Evolutionary conservation across 2,329 filamentous ascomycete species (phyloP).

Genomic region (Colletotrichum lentis): DNA sequence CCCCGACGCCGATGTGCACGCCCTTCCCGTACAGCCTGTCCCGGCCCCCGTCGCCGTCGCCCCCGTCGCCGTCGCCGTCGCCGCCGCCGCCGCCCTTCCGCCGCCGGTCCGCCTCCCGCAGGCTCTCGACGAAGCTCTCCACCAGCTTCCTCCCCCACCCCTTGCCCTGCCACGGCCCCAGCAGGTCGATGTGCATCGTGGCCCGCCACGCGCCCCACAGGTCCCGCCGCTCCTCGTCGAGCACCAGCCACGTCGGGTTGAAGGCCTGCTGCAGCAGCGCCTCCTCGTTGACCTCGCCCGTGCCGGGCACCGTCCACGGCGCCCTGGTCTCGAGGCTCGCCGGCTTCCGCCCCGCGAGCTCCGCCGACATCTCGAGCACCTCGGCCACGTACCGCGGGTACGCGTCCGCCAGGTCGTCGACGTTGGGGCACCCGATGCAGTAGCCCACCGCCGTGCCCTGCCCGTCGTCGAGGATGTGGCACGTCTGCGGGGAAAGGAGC

Average conservation of each 20-base stretch:
- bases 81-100: background rate
- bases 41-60: background rate
- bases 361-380: slow-evolving; percentile 46
- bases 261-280: slow-evolving; percentile 54
- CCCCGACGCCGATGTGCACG: slow-evolving; percentile 55
- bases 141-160: slow-evolving; percentile 57
- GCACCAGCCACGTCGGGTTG: slow-evolving; percentile 51
- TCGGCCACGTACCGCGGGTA: slow-evolving; percentile 52
- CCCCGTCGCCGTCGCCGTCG: too few relatives aligned
- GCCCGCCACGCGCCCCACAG: slow-evolving; percentile 49
- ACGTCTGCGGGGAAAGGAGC: slow-evolving; percentile 54
- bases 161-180: slow-evolving; percentile 51
- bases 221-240: slow-evolving; percentile 47
- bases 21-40: slow-evolving; percentile 47
- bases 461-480: slow-evolving; percentile 60
- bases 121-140: slow-evolving; percentile 52
- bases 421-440: slow-evolving; percentile 57
- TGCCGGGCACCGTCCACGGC: slow-evolving; percentile 44
- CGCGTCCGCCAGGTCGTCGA: slow-evolving; percentile 48
- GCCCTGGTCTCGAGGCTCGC: slow-evolving; percentile 44
- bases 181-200: slow-evolving; percentile 61
- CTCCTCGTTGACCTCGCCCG: slow-evolving; percentile 44
- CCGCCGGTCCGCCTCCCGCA: slow-evolving; percentile 41
- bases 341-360: slow-evolving; percentile 38
- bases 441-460: slow-evolving; percentile 57